Percentiles rank a stretch among this genome's conserved stretches.
These are phyloP conservation scores for Actinidia arguta DNA, from an alignment of 179 eudicot genomes.

Conservation along the genomic window DNA sequence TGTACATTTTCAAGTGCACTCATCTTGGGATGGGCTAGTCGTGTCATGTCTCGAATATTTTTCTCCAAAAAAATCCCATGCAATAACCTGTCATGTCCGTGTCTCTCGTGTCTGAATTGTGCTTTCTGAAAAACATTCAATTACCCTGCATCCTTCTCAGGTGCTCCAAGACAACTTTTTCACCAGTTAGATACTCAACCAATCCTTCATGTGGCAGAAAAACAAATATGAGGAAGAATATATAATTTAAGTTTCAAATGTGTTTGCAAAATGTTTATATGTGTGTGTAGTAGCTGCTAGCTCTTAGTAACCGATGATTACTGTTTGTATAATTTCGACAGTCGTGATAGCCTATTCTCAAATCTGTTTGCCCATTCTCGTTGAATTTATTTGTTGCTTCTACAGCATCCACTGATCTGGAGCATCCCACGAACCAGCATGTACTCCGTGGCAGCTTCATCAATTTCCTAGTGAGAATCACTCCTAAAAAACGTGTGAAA, in stretches of 20 bases:
- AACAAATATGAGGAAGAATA: neutral
- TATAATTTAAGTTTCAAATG: neutral
- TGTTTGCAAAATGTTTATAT: neutral
- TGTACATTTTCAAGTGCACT: too few relatives aligned
- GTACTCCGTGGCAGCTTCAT: slow-evolving; percentile 60
- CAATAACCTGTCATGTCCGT: too few relatives aligned
- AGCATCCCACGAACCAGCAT: slow-evolving; percentile 78
- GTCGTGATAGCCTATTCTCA: slow-evolving; percentile 71
- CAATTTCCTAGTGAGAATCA: slow-evolving; percentile 53
- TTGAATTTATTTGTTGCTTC: slow-evolving; percentile 67
- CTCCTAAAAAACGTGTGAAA: slow-evolving; percentile 42
- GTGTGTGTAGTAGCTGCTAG: too few relatives aligned
- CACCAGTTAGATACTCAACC: slow-evolving; percentile 74
- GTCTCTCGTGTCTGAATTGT: too few relatives aligned
- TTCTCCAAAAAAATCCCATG: too few relatives aligned
- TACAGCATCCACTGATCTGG: slow-evolving; percentile 41
- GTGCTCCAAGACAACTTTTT: slow-evolving; percentile 54
- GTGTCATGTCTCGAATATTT: too few relatives aligned
- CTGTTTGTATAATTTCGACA: slow-evolving; percentile 88
- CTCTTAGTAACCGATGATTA: slow-evolving; percentile 17
- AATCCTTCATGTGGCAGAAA: slow-evolving; percentile 43
- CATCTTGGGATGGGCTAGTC: too few relatives aligned
- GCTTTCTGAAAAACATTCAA: too few relatives aligned
- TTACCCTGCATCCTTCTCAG: slow-evolving; percentile 31
- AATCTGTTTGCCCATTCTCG: slow-evolving; percentile 64